A percentile compares a stretch with the other conserved stretches of the same genome.
phyloP scores from a whole-genome alignment of 1,284 basidiomycete genomes.

The Leccinum subrobustum region DNA sequence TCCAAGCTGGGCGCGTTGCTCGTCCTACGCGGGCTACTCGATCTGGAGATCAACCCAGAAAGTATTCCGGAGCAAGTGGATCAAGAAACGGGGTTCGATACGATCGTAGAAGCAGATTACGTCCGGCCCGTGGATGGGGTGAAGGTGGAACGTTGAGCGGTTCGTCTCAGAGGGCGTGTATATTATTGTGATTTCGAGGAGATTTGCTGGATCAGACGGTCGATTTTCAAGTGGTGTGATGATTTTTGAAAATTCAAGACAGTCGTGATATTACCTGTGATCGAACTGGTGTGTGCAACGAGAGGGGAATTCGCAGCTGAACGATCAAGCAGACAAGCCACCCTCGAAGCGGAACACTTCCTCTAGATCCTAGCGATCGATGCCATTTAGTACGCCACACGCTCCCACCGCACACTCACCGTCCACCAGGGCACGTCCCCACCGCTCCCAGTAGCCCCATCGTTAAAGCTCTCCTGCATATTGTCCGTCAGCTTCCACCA shows the following conservation, averaged over 20 bases:
- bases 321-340: constrained; percentile 8
- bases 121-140: constrained; percentile 50
- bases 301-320: not conserved
- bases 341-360: constrained; percentile 77
- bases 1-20: constrained; percentile 75
- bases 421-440: constrained; percentile 72
- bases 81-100: constrained; percentile 37
- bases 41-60: constrained; percentile 50
- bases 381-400: constrained; percentile 2
- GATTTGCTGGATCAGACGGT: not conserved
- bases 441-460: constrained; percentile 68
- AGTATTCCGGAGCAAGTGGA: constrained; percentile 38
- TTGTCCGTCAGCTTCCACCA: constrained; percentile 80
- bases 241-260: rapidly evolving
- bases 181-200: not conserved
- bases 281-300: not conserved
- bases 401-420: constrained; percentile 33
- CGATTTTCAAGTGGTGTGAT: not conserved
- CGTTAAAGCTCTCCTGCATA: constrained; percentile 76
- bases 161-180: not conserved
- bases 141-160: constrained; percentile 41
- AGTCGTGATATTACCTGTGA: not conserved
- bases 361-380: constrained; percentile 46
- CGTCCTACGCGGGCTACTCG: constrained; percentile 62
- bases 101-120: constrained; percentile 53